A percentile compares a stretch with the other conserved stretches of the same genome.
phyloP scores from a whole-genome alignment of 345 rosid genomes.

The Eucalyptus microcorys region DNA sequence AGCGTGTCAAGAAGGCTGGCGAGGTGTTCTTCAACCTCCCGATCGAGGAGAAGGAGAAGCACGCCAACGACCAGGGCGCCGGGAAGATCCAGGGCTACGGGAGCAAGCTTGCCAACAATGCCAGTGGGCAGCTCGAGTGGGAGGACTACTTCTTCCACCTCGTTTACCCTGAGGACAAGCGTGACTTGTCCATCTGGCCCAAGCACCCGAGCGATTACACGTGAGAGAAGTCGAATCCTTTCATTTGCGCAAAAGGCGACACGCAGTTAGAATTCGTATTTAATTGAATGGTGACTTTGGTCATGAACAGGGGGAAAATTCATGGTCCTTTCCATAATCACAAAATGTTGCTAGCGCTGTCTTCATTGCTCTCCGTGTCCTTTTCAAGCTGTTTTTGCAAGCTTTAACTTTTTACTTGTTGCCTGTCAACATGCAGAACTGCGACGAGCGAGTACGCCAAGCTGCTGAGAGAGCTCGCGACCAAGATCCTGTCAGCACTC shows the following conservation, averaged over 20 bases:
- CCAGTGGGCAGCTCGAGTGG: constrained; percentile 89
- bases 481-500: constrained; percentile 45
- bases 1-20: constrained; percentile 59
- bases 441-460: constrained; percentile 77
- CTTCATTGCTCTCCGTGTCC: not conserved
- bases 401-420: not conserved
- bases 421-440: constrained; percentile 18
- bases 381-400: not conserved
- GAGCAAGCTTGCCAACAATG: constrained; percentile 88
- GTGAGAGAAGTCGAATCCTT: constrained; percentile 21
- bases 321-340: not conserved
- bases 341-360: not conserved
- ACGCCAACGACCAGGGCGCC: constrained; percentile 68
- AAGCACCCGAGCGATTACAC: constrained; percentile 59
- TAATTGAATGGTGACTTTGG: not conserved
- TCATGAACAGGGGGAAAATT: not conserved
- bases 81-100: constrained; percentile 94
- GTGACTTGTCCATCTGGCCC: constrained; percentile 84
- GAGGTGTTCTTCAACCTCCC: constrained; percentile 49
- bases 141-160: constrained; percentile 93
- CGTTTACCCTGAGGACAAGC: constrained; percentile 64
- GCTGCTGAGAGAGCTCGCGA: constrained; percentile 56
- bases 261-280: not conserved
- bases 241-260: not conserved
- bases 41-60: constrained; percentile 79